These are phyloP conservation scores for Colletotrichum theobromicola DNA, from an alignment of 2,329 filamentous ascomycete species.

Conservation along the genomic window DNA sequence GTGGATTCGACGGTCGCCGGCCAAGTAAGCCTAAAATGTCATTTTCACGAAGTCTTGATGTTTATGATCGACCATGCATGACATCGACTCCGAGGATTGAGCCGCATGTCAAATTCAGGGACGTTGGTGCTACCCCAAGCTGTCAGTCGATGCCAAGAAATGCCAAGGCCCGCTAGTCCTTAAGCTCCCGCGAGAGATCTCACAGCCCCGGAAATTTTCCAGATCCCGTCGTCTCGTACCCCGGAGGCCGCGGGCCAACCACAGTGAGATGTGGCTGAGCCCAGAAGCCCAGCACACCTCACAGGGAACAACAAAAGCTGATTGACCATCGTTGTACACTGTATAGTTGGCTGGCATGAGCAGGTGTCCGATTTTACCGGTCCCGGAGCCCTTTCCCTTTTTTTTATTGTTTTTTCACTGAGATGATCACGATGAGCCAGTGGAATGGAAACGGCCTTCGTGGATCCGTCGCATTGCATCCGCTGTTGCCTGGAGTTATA, in stretches of 20 bases:
- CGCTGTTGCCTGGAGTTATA: neutral
- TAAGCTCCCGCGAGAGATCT: neutral
- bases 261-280: neutral
- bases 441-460: neutral
- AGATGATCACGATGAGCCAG: no score
- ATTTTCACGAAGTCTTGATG: accelerated
- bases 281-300: neutral
- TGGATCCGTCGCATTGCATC: neutral
- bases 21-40: accelerated
- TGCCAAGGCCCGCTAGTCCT: neutral
- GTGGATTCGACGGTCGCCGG: accelerated
- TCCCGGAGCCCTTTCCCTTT: neutral
- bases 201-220: neutral
- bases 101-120: neutral
- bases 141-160: neutral
- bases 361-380: neutral
- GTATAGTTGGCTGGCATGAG: accelerated
- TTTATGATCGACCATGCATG: neutral
- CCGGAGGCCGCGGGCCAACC: neutral
- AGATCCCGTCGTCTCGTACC: neutral
- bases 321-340: accelerated
- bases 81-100: neutral
- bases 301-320: neutral
- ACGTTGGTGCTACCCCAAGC: neutral
- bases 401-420: no score